Conservation (phyloP, 2,329 filamentous ascomycete genomes). For the Hypoxylon sp. region DNA sequence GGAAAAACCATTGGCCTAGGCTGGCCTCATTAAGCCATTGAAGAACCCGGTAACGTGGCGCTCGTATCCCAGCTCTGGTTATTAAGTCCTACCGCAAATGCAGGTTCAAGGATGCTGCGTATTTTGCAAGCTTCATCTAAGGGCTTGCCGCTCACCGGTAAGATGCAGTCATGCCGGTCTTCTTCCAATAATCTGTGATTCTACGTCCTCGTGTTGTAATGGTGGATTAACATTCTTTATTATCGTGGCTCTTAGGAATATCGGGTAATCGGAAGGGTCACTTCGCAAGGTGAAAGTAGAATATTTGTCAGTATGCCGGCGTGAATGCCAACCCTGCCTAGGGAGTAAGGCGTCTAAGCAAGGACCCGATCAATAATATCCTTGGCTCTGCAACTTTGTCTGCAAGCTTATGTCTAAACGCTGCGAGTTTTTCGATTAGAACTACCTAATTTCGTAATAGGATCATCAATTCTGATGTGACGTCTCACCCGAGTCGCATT, state of each 20-base stretch:
- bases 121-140: constrained; percentile 19
- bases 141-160: constrained; percentile 24
- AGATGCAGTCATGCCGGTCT: constrained; percentile 14
- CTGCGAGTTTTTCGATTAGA: constrained; percentile 9
- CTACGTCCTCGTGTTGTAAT: constrained; percentile 32
- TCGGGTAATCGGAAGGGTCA: constrained; percentile 15
- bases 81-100: constrained; percentile 4
- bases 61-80: constrained; percentile 15
- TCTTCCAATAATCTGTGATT: constrained; percentile 27
- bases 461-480: background rate
- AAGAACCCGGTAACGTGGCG: constrained; percentile 32
- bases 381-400: constrained; percentile 20
- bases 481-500: constrained; percentile 18
- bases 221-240: constrained; percentile 12
- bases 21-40: constrained; percentile 15
- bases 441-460: constrained; percentile 1
- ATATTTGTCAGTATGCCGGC: background rate
- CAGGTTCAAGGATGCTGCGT: constrained; percentile 12
- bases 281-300: constrained; percentile 1
- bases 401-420: constrained; percentile 5
- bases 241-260: constrained; percentile 5
- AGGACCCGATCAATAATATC: constrained; percentile 30
- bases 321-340: constrained; percentile 12
- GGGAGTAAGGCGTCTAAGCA: constrained; percentile 23
- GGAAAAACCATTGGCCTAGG: constrained; percentile 24